phyloP scores from a whole-genome alignment of 257 asterid species.

The Solanum peruvianum region DNA sequence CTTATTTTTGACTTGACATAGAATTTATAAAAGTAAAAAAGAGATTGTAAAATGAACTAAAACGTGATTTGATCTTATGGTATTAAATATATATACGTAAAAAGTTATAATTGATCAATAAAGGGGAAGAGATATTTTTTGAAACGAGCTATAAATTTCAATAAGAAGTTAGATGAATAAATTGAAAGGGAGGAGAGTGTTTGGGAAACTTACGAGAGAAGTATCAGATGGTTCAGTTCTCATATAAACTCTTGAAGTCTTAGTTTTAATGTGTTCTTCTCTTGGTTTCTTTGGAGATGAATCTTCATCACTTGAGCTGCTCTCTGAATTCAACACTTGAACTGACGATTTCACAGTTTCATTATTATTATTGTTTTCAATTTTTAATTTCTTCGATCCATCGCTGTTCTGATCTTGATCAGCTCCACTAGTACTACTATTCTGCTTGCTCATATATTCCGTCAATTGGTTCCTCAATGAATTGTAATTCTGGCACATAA shows the following conservation, averaged over 20 bases:
- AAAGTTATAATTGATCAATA: no score
- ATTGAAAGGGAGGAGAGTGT: not conserved
- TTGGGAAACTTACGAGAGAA: slow-evolving; percentile 61
- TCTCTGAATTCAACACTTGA: slow-evolving; percentile 23
- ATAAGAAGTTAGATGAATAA: no score
- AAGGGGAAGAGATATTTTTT: no score
- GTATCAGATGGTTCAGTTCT: slow-evolving; percentile 75
- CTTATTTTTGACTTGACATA: no score
- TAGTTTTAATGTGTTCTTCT: slow-evolving; percentile 44
- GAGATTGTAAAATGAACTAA: no score
- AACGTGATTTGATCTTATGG: no score
- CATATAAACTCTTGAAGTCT: slow-evolving; percentile 35
- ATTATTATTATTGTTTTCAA: slow-evolving; percentile 20
- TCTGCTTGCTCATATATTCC: slow-evolving; percentile 39
- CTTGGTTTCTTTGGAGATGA: slow-evolving; percentile 46
- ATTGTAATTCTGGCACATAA: slow-evolving; percentile 68
- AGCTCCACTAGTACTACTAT: not conserved
- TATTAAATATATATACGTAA: no score
- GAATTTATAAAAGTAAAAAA: no score
- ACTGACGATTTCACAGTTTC: slow-evolving; percentile 1
- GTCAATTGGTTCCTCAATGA: slow-evolving; percentile 35
- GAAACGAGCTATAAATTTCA: no score
- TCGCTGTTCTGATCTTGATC: not conserved
- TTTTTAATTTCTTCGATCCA: slow-evolving; percentile 52
- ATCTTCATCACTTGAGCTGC: slow-evolving; percentile 82